These are phyloP conservation scores for Quercus tomentella DNA, from an alignment of 331 rosid genomes.

Conservation along the genomic window DNA sequence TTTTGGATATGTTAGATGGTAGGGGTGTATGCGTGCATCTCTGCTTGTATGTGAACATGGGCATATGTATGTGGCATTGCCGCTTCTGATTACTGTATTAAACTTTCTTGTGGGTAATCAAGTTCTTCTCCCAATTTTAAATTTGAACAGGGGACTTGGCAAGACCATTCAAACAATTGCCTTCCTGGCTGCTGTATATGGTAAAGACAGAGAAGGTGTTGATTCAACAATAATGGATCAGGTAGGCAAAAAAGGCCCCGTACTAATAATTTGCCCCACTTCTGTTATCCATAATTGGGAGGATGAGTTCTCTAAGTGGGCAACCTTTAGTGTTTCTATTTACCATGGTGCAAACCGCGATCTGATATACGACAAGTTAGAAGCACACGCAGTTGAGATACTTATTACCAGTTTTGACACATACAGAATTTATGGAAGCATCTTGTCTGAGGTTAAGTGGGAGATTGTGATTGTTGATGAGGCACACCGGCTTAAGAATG, in stretches of 20 bases:
- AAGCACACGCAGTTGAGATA: constrained; percentile 54
- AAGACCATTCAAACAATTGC: constrained; percentile 96
- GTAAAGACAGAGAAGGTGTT: constrained; percentile 49
- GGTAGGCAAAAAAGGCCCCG: constrained; percentile 49
- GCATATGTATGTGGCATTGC: not conserved
- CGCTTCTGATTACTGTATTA: constrained; percentile 1
- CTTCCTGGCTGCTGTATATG: constrained; percentile 81
- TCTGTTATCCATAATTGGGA: constrained; percentile 95
- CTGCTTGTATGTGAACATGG: not conserved
- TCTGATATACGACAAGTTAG: constrained; percentile 61
- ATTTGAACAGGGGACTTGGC: constrained; percentile 86
- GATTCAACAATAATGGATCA: constrained; percentile 11
- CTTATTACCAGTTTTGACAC: constrained; percentile 93
- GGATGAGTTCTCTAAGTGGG: constrained; percentile 86
- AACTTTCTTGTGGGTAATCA: not conserved
- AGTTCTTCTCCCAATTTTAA: constrained; percentile 17
- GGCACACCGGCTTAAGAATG: constrained; percentile 92
- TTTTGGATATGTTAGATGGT: not conserved
- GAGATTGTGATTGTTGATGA: constrained; percentile 75
- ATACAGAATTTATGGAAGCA: constrained; percentile 72
- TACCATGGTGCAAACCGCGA: constrained; percentile 88
- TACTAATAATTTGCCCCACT: constrained; percentile 77
- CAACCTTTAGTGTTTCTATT: constrained; percentile 68
- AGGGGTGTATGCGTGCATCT: not conserved
- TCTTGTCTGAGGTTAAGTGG: constrained; percentile 66